Base-by-base conservation (phyloP, 2,329 filamentous ascomycete genomes). In the Hypocrella siamensis region DNA sequence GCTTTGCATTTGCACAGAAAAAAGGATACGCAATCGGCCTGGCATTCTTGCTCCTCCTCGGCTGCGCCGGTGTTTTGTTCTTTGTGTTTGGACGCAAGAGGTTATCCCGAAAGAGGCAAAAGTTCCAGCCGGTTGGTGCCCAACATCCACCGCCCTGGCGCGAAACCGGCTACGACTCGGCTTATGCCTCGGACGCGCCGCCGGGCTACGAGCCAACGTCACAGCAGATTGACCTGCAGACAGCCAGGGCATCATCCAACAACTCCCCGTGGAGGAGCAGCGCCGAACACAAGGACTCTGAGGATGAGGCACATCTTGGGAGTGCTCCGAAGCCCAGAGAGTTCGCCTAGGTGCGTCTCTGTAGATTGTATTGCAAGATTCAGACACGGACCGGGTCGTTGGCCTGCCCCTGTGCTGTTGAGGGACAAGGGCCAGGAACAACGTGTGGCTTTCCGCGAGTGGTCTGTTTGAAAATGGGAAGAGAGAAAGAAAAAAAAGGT, bases 1-100 rank as follows among this genome's bases (percentile, higher is more conserved):
- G 73, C 17, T 74, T 75, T 44, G 57, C 59, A 0, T 64, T 75
- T 32, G 69, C 71, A 3, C 51, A 63, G 11, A 64, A 65, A 32
- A 42, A 54, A n/a, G 49, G 47, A 28, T 62, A 59, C 35, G 55
- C 62, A 38, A 61, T 57, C 42, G 53, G 63, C 21, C 57, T 70
- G n/a, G 55, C 60, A 7, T 61, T 55, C 17, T 45, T 68, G 19
- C 47, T 68, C 19, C 48, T 69, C 30, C 31, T 63, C 24, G 46
- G 60, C 37, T 47, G 66, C 5, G 47, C 53, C 19, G 46, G 61
- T 6, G 19, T 28, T 30, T 40, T 65, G 16, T 40, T 57, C 31
- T 45, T 56, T 28, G 52, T 49, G 31, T 44, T 52, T 28, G 46
- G 48, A 21, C 42, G 42, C 21, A 42, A 39, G 32, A 51, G 43